Percentiles rank a stretch among this genome's conserved stretches.
These are phyloP conservation scores for Somion occarium DNA, from an alignment of 1,284 basidiomycete genomes.

Conservation along the genomic window DNA sequence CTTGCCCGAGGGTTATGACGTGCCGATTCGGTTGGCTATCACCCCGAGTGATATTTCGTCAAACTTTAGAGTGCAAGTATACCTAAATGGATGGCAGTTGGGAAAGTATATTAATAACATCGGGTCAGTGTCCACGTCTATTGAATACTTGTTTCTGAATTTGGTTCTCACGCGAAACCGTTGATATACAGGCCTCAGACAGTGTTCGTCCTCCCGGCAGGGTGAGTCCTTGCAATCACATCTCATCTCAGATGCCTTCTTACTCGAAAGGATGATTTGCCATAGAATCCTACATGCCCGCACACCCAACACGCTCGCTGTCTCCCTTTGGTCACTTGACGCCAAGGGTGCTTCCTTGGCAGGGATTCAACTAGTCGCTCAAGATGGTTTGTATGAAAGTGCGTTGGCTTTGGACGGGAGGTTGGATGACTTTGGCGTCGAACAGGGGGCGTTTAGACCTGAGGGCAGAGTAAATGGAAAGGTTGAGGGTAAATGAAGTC, in stretches of 20 bases:
- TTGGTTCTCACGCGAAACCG: too few species aligned
- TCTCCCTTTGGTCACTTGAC: constrained; percentile 46
- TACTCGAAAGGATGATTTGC: too few species aligned
- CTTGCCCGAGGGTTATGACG: constrained; percentile 36
- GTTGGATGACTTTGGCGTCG: background rate
- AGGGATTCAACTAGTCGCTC: constrained; percentile 33
- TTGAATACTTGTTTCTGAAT: background rate
- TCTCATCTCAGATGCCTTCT: background rate
- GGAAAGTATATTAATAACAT: constrained; percentile 49
- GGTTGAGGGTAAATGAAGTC: too few species aligned
- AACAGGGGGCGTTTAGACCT: background rate
- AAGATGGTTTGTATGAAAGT: constrained; percentile 26
- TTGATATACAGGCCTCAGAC: constrained; percentile 37
- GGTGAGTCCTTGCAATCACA: constrained; percentile 24
- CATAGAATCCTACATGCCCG: constrained; percentile 35
- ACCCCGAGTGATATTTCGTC: constrained; percentile 37
- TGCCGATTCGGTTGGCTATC: constrained; percentile 40
- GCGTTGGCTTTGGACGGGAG: constrained; percentile 4
- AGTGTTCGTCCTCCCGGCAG: constrained; percentile 41
- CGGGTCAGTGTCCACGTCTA: constrained; percentile 27
- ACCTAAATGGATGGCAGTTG: constrained; percentile 50
- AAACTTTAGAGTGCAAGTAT: constrained; percentile 47
- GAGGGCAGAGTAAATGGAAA: background rate
- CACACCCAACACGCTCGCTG: constrained; percentile 38
- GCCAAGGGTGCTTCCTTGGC: constrained; percentile 31